These are phyloP conservation scores for Fistulinella staudtii DNA, from an alignment of 1,284 basidiomycete genomes.

Conservation along the genomic window DNA sequence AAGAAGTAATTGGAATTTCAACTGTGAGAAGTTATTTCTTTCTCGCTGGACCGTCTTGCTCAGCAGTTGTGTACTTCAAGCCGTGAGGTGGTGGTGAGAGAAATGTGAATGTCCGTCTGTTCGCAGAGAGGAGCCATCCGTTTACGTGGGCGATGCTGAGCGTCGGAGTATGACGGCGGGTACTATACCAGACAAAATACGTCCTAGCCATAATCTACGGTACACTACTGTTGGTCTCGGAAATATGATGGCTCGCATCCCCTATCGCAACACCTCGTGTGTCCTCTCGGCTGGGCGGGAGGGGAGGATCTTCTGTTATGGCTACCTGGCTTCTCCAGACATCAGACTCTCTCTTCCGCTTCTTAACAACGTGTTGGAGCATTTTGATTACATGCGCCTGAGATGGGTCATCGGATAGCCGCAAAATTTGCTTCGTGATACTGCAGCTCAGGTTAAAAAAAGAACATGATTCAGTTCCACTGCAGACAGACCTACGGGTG, in stretches of 20 bases:
- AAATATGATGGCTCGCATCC: too few species aligned
- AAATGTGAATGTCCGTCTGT: constrained; percentile 10
- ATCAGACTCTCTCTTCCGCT: constrained; percentile 32
- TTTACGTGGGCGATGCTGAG: too few species aligned
- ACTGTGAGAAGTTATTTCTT: constrained; percentile 15
- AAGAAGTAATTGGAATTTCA: constrained; percentile 11
- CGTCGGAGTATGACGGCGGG: constrained; percentile 13
- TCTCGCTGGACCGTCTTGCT: constrained; percentile 14
- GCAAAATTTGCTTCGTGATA: constrained; percentile 44
- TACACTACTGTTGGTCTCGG: constrained; percentile 13
- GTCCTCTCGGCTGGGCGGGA: too few species aligned
- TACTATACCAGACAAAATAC: background rate
- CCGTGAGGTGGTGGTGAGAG: constrained; percentile 24
- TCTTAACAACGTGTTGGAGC: constrained; percentile 44
- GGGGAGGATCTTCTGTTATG: constrained; percentile 2
- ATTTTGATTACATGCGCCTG: constrained; percentile 37
- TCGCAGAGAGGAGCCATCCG: constrained; percentile 23
- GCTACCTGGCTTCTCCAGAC: background rate
- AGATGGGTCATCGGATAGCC: constrained; percentile 42
- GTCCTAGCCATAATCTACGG: background rate
- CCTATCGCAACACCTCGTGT: too few species aligned
- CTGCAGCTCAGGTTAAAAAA: constrained; percentile 30
- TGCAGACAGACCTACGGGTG: constrained; percentile 42
- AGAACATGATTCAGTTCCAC: background rate
- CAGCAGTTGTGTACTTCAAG: constrained; percentile 11